A percentile compares a stretch with the other conserved stretches of the same genome.
These are phyloP conservation scores for Selaginella moellendorffii DNA, from an alignment of 75 land plant genomes.

Conservation along the genomic window DNA sequence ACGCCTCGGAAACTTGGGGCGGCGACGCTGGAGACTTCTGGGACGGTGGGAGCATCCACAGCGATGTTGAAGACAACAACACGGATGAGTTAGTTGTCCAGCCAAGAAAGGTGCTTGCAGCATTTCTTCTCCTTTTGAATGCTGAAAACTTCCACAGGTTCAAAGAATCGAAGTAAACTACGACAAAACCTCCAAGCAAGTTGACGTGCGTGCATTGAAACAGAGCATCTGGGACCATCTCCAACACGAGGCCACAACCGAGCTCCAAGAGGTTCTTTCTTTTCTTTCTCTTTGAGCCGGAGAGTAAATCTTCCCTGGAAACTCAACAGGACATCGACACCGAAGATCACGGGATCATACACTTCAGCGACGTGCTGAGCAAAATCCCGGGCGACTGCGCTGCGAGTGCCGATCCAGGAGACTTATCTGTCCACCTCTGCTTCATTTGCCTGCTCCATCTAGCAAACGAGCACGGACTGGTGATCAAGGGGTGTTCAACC, in stretches of 20 bases:
- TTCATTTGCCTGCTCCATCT: slow-evolving; percentile 94
- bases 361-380: slow-evolving; percentile 36
- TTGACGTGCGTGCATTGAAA: slow-evolving; percentile 81
- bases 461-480: slow-evolving; percentile 77
- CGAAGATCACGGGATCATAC: not conserved
- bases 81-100: slow-evolving; percentile 36
- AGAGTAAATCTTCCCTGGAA: too few species aligned
- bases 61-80: slow-evolving; percentile 40
- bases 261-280: slow-evolving; percentile 6
- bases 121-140: not conserved
- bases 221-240: slow-evolving; percentile 51
- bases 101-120: slow-evolving; percentile 58
- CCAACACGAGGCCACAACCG: slow-evolving; percentile 18
- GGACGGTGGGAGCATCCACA: slow-evolving; percentile 37
- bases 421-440: slow-evolving; percentile 76
- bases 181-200: slow-evolving; percentile 80
- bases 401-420: slow-evolving; percentile 23
- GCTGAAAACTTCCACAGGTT: slow-evolving; percentile 30
- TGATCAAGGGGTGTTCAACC: slow-evolving; percentile 31
- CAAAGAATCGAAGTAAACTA: slow-evolving; percentile 76
- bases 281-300: too few species aligned
- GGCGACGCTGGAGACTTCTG: slow-evolving; percentile 23
- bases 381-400: slow-evolving; percentile 38
- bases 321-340: not conserved
- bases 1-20: slow-evolving; percentile 8